Evolutionary conservation across 305 asterid genomes (phyloP), one percentile per base, ranked within the genome.

Genomic region (Fraxinus albicans): DNA sequence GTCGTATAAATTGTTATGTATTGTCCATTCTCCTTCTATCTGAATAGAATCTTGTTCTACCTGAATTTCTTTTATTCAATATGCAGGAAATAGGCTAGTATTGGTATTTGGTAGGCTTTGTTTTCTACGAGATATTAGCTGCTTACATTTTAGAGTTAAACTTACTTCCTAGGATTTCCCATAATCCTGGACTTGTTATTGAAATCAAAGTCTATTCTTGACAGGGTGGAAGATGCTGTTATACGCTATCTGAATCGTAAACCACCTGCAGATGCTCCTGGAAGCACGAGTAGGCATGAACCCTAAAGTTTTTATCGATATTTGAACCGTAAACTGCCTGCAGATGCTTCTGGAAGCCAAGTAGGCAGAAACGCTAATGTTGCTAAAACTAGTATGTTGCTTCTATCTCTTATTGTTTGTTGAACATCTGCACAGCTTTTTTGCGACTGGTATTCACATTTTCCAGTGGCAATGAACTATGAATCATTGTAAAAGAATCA

Each of bases 161-260:
- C 63, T 42, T 65, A 25, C 17, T 21, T 65, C 58, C 42, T 55
- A 17, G 55, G 38, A 29, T 74, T 74, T 36, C 29, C 80, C 29
- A 73, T 38, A 55, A 77, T 36, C 19, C 42, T 84, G 27, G 65
- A 81, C 35, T 63, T n/a, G 42, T 35, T 23, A 34, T 80, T 87
- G 84, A 86, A 80, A 83, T 78, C 23, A 78, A 23, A 38, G 76
- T 81, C 21, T 60, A 38, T 82, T 69, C 73, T 80, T 79, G 78
- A 85, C 93, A 95, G 99, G 99, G 98, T 93, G 77, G 99, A 95
- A 82, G 99, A 95, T 91, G 99, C 99, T 83, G 97, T 93, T 75
- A 93, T 95, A 81, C 98, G 99, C 74, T 94, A 94, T 89, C 91
- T 95, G 86, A 95, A 95, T 86, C 90, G 97, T 82, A 95, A 88